Evolutionary conservation across 2,329 filamentous ascomycete genomes (phyloP), one percentile per base, ranked within the genome.

Genomic region (Monilinia fructigena): DNA sequence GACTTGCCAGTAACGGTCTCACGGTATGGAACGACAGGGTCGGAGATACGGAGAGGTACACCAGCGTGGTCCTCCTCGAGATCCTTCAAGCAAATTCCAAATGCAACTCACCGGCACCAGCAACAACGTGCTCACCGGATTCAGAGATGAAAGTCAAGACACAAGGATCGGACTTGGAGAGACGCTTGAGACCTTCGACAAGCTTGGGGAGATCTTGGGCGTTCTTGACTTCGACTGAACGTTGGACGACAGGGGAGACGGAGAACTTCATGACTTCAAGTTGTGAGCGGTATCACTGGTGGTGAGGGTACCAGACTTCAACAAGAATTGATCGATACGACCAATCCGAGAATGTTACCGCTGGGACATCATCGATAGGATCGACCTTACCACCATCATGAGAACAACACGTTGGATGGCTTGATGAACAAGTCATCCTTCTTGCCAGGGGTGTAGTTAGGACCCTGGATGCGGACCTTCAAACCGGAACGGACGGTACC

Each of bases 191-290:
- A 92, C 95, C 95, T 86, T 99, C 95, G 77, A 99, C 95, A 69
- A 99, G 89, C 90, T 99, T 99, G 82, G 95, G 95, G 72, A 99
- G 89, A 87, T 99, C 95, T 85, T 96, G 93, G 78, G 95, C 95
- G 85, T 99, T 99, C 92, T 98, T 98, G 86, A 97, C 94, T 84
- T 97, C 92, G 78, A 99, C 95, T 82, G 95, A 97, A 76, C 94
- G 94, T 84, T 91, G 94, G 74, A 99, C 95, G 83, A 99, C 95
- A 77, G 95, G 95, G 69, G 95, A 98, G 80, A 99, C 95, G 79
- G 95, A 99, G 91, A 99, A 99, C 87, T 97, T 98, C 95, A 99
- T 99, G 84, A 99, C 95, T 98, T 98, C 78, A 99, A 85, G 90
- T 99, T 99, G 90, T 99, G 95, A 80, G 95, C 94, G 73, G 92